phyloP scores from a whole-genome alignment of 2,329 filamentous ascomycete genomes.

The Trichoderma semiorbis region DNA sequence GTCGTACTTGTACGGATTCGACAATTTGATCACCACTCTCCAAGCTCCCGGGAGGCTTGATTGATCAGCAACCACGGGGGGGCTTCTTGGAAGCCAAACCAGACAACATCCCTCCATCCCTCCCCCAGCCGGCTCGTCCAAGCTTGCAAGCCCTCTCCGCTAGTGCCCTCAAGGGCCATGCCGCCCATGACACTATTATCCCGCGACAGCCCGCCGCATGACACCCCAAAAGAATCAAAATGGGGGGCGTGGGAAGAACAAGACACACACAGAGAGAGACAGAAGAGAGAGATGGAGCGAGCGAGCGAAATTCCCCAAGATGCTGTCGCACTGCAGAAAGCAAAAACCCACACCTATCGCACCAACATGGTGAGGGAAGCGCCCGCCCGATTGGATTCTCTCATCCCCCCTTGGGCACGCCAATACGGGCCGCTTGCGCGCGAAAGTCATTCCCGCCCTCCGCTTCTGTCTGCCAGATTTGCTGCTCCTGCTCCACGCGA shows the following conservation, averaged over 20 bases:
- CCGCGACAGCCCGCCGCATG: constrained; percentile 15
- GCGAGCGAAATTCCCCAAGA: neutral
- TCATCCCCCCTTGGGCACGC: neutral
- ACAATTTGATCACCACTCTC: neutral
- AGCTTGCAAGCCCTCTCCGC: neutral
- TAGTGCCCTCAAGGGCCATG: constrained; percentile 9
- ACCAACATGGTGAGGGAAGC: neutral
- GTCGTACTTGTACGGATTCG: neutral
- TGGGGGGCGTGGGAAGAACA: neutral
- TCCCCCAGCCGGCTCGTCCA: neutral
- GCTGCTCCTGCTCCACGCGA: constrained; percentile 11
- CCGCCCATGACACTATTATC: constrained; percentile 11
- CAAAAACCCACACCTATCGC: neutral
- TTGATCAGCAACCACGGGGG: constrained; percentile 11
- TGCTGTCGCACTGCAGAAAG: neutral
- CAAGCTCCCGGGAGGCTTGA: neutral
- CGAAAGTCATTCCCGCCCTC: neutral
- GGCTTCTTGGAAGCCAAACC: neutral
- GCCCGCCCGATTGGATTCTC: neutral
- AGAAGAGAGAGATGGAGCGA: neutral
- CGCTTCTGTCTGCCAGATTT: constrained; percentile 11
- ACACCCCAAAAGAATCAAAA: constrained; percentile 5
- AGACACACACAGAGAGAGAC: neutral
- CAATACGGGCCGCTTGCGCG: constrained; percentile 15
- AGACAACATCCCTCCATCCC: neutral